phyloP scores from a whole-genome alignment of 768 basidiomycete species.

The Serendipita indica region DNA sequence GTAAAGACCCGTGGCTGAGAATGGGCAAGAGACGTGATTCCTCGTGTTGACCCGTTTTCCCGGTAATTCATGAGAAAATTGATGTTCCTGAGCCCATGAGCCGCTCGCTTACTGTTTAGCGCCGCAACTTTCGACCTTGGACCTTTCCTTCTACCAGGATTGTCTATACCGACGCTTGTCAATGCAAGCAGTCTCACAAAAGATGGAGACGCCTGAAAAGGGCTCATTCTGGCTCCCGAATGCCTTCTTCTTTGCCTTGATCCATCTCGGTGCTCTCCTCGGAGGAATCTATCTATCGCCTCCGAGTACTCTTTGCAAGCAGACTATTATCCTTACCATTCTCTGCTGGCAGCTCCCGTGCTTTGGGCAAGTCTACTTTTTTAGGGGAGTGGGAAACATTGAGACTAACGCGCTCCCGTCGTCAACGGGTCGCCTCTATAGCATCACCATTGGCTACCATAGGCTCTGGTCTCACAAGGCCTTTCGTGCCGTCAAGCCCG shows the following conservation, averaged over 20 bases:
- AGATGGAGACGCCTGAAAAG: background rate
- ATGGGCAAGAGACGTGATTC: too few species aligned
- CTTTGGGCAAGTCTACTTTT: slow-evolving; percentile 39
- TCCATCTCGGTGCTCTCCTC: slow-evolving; percentile 41
- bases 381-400: background rate
- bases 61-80: too few species aligned
- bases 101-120: too few species aligned
- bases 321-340: slow-evolving; percentile 39
- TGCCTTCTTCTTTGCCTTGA: slow-evolving; percentile 37
- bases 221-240: slow-evolving; percentile 48
- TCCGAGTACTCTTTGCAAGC: slow-evolving; percentile 26
- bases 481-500: slow-evolving; percentile 41
- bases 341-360: slow-evolving; percentile 53
- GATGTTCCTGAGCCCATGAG: too few species aligned
- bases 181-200: background rate
- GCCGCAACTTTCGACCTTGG: too few species aligned
- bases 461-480: slow-evolving; percentile 64
- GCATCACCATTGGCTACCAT: slow-evolving; percentile 66
- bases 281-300: slow-evolving; percentile 39
- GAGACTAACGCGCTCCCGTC: background rate
- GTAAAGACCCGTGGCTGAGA: too few species aligned
- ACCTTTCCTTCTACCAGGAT: too few species aligned
- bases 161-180: background rate
- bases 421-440: slow-evolving; percentile 18
- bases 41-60: too few species aligned